Evolutionary conservation across 495 filamentous ascomycete species (phyloP), one percentile per base, ranked within the genome.

Genomic region (Staphylotrichum longicolle): DNA sequence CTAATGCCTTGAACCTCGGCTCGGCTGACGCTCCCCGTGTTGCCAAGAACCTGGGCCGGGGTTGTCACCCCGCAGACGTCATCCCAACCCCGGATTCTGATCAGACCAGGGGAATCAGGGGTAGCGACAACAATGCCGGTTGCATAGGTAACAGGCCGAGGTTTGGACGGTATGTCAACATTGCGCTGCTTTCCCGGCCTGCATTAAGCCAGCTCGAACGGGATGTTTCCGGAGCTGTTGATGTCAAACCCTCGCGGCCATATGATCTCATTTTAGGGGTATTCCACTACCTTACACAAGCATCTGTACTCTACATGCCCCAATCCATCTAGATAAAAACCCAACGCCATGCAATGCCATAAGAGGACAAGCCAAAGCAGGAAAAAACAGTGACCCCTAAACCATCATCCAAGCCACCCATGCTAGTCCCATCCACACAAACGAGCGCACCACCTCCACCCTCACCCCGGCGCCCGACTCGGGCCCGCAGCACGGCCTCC

Each of bases 401-500:
- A 39, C 56, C 47, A 54, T 5, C 54, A 54, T 3, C 62, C 64
- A 62, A 32, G 62, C 54, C 6, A 27, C 40, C 63, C 59, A 63
- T 7, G 52, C 60, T 37, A 72, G 11, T 2, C 50, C 60, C 37
- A 54, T 32, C 9, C 53, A 59, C 57, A 67, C 7, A 10, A 42
- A 50, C 53, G 62, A 11, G 42, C 54, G 34, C 57, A 33, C 48
- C 54, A 52, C 52, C 39, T 52, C 62, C 9, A 59, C 35, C 46
- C 58, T 64, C 20, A 32, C 57, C 6, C 63, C 74, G 6, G 65
- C 66, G 58, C 53, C 76, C 14, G 67, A 63, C 7, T 11, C 63
- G 47, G 58, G 56, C 30, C 89, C 91, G 67, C 92, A 96, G 77
- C 91, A 96, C 15, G 78, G 71, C 51, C 85, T 71, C 46, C 84